phyloP scores from a whole-genome alignment of 2,329 filamentous ascomycete species.

The Hypoxylon sp. region DNA sequence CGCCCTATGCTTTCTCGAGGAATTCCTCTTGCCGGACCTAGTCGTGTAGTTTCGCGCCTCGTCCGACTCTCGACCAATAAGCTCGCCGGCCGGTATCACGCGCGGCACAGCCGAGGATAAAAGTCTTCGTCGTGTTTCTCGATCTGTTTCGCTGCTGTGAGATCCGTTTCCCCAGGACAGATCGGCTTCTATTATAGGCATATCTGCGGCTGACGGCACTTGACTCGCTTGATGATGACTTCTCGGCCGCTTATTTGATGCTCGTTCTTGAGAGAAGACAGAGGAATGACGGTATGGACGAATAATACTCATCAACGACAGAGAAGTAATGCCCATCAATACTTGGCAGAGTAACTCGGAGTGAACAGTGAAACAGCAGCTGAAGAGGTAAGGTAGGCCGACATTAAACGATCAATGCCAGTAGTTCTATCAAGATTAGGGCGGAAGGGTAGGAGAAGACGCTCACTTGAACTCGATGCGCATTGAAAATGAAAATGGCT shows the following conservation, averaged over 20 bases:
- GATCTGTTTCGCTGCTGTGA: conserved; percentile 37
- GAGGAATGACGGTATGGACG: too few relatives aligned
- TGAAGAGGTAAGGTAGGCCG: conserved; percentile 2
- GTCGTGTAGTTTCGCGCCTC: conserved; percentile 20
- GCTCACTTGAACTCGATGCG: conserved; percentile 4
- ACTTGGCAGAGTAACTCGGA: too few relatives aligned
- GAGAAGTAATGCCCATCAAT: too few relatives aligned
- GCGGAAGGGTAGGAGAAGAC: conserved; percentile 3
- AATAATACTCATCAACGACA: too few relatives aligned
- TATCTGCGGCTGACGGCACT: conserved; percentile 20
- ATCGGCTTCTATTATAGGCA: conserved; percentile 28
- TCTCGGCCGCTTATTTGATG: conserved; percentile 14
- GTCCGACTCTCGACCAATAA: conserved; percentile 24
- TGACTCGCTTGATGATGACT: conserved; percentile 14
- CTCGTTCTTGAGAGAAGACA: not conserved
- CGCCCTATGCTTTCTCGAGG: conserved; percentile 17
- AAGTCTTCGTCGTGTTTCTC: conserved; percentile 26
- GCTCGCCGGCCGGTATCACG: conserved; percentile 10
- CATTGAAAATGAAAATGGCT: conserved; percentile 2
- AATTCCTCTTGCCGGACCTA: conserved; percentile 15
- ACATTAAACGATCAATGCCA: conserved; percentile 7
- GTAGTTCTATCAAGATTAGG: not conserved
- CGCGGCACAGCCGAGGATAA: conserved; percentile 12
- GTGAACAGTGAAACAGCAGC: not conserved
- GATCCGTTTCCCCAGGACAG: conserved; percentile 33